Evolutionary conservation across 768 basidiomycete genomes (phyloP).

Genomic region (Cyclocybe cylindracea): DNA sequence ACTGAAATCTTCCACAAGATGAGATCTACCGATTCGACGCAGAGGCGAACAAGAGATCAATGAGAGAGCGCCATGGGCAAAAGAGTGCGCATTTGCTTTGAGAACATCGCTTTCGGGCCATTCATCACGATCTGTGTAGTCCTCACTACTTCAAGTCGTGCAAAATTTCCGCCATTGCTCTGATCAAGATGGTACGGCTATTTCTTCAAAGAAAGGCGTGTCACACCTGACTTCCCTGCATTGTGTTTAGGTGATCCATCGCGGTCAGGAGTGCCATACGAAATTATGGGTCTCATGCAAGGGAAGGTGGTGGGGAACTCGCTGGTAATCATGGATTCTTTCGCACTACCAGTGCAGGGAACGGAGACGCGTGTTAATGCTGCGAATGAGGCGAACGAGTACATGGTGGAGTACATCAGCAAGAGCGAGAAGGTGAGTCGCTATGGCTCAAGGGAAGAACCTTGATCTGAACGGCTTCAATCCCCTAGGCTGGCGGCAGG

Average conservation of each 20-base stretch:
- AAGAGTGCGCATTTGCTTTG: conserved; percentile 51
- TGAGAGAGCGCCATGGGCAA: conserved; percentile 77
- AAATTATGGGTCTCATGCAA: conserved; percentile 99
- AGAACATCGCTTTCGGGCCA: not conserved
- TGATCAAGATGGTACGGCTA: conserved; percentile 85
- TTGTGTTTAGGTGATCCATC: conserved; percentile 84
- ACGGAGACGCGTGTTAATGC: conserved; percentile 99
- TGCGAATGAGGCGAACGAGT: conserved; percentile 93
- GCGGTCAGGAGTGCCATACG: conserved; percentile 94
- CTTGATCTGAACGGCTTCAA: conserved; percentile 1
- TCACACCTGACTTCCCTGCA: conserved; percentile 5
- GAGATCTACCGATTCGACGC: conserved; percentile 78
- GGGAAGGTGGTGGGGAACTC: conserved; percentile 85
- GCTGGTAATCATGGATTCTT: conserved; percentile 91
- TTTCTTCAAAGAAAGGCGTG: not conserved
- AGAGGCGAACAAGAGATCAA: conserved; percentile 68
- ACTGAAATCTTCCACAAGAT: conserved; percentile 70
- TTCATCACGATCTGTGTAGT: conserved; percentile 34
- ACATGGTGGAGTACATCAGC: conserved; percentile 94
- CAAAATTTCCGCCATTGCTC: conserved; percentile 92
- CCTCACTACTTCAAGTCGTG: conserved; percentile 85
- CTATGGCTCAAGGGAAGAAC: not conserved
- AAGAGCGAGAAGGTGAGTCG: conserved; percentile 72
- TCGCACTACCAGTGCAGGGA: conserved; percentile 95
- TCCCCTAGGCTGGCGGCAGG: conserved; percentile 72